These are phyloP conservation scores for Curvularia hawaiiensis DNA, from an alignment of 2,329 filamentous ascomycete genomes.

Conservation along the genomic window DNA sequence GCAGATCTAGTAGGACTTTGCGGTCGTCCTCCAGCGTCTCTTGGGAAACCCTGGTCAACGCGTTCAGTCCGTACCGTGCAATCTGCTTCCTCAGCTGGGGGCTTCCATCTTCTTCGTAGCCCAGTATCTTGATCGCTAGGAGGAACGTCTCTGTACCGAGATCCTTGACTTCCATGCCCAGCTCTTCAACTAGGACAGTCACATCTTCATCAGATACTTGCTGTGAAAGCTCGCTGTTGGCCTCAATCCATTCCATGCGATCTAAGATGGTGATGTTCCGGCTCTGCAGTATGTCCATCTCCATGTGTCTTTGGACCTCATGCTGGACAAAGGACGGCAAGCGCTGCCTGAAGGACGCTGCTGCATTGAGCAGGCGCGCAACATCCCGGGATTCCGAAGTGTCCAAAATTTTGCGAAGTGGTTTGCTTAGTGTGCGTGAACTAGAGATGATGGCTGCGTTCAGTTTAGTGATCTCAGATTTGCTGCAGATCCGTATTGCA, in stretches of 20 bases:
- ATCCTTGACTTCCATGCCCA: conserved; percentile 55
- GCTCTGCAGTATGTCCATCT: conserved; percentile 76
- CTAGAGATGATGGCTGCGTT: conserved; percentile 60
- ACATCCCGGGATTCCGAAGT: conserved; percentile 53
- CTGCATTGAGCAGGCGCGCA: conserved; percentile 70
- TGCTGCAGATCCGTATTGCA: conserved; percentile 78
- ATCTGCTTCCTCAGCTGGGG: conserved; percentile 55
- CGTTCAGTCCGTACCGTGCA: conserved; percentile 76
- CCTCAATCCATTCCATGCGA: conserved; percentile 78
- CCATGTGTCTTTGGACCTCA: conserved; percentile 69
- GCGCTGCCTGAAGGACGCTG: conserved; percentile 70
- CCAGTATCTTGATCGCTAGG: conserved; percentile 56
- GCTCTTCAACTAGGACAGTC: conserved; percentile 63
- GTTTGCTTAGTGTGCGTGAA: conserved; percentile 22
- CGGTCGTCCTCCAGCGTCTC: conserved; percentile 77
- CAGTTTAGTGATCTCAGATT: conserved; percentile 74
- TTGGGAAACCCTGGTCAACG: conserved; percentile 77
- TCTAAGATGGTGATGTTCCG: conserved; percentile 64
- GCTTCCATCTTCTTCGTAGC: conserved; percentile 45
- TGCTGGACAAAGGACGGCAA: conserved; percentile 73
- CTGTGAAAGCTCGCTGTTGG: conserved; percentile 76
- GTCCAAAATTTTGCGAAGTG: conserved; percentile 41
- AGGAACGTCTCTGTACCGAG: conserved; percentile 59
- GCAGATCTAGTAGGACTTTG: conserved; percentile 77
- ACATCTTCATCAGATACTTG: conserved; percentile 80